phyloP scores from a whole-genome alignment of 2,329 filamentous ascomycete species.

The Colletotrichum tamarilloi region DNA sequence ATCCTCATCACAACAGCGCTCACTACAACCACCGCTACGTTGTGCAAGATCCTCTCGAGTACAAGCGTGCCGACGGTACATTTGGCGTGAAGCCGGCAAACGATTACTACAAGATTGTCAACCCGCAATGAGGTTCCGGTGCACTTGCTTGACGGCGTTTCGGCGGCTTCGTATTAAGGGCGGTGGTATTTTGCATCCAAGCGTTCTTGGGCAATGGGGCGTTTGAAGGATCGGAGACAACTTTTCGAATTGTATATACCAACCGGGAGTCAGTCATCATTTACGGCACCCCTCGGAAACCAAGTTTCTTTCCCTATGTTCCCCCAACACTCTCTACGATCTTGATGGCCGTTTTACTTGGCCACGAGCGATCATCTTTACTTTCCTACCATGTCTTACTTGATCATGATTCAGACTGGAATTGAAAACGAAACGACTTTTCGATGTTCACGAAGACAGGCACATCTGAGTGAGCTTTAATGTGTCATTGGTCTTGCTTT shows the following conservation, averaged over 20 bases:
- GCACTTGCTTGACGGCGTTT: conserved; percentile 3
- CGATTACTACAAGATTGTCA: background rate
- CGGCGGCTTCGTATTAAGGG: background rate
- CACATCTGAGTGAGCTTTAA: conserved; percentile 8
- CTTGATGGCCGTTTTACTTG: background rate
- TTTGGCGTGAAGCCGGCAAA: conserved; percentile 24
- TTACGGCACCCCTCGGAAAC: background rate
- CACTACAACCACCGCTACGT: background rate
- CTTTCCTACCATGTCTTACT: background rate
- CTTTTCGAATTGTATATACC: conserved; percentile 15
- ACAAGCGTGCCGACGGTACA: conserved; percentile 49
- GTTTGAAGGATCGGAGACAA: background rate
- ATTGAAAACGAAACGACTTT: background rate
- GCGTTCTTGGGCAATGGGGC: background rate
- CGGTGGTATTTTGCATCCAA: background rate
- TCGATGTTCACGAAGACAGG: conserved; percentile 2
- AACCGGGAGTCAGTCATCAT: background rate
- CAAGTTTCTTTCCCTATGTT: conserved; percentile 9
- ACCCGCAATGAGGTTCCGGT: background rate
- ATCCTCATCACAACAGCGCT: conserved; percentile 40
- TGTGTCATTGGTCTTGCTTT: conserved; percentile 6
- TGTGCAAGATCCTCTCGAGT: conserved; percentile 35
- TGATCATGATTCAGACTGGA: conserved; percentile 5
- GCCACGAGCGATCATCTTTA: background rate
- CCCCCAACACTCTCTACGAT: background rate